phyloP scores from a whole-genome alignment of 2,329 filamentous ascomycete genomes.

The Madurella mycetomatis region DNA sequence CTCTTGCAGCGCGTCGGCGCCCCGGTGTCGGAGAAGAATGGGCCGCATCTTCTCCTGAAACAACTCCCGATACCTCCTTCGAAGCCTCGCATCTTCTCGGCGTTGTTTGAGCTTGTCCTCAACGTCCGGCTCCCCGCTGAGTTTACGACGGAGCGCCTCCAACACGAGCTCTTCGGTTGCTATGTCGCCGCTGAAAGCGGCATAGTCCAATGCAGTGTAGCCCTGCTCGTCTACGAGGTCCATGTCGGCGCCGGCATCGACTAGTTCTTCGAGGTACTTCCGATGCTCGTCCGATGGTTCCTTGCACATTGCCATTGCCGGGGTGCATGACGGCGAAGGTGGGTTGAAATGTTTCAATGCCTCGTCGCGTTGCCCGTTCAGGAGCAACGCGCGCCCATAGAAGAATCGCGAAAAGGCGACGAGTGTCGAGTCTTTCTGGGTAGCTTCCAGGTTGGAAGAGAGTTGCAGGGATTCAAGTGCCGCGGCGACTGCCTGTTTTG shows the following conservation, averaged over 20 bases:
- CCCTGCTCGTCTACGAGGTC: background rate
- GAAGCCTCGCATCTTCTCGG: constrained; percentile 27
- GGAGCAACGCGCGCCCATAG: constrained; percentile 30
- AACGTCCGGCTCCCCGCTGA: background rate
- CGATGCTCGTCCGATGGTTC: constrained; percentile 36
- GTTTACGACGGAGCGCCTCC: constrained; percentile 21
- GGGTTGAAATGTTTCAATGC: constrained; percentile 31
- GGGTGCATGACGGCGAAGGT: constrained; percentile 25
- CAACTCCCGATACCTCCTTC: constrained; percentile 34
- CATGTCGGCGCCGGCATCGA: constrained; percentile 8
- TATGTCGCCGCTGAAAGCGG: constrained; percentile 10
- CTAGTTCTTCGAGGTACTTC: constrained; percentile 11
- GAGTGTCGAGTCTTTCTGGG: constrained; percentile 26
- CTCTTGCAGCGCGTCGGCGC: constrained; percentile 15
- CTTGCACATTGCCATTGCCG: constrained; percentile 36
- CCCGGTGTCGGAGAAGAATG: constrained; percentile 26
- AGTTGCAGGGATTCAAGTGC: constrained; percentile 18
- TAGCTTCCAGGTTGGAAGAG: constrained; percentile 14
- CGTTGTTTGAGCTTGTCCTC: constrained; percentile 6
- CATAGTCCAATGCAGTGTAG: background rate
- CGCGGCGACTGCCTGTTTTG: constrained; percentile 22
- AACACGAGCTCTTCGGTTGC: constrained; percentile 28
- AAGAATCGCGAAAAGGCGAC: constrained; percentile 32
- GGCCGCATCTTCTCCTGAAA: constrained; percentile 36
- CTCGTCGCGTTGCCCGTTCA: constrained; percentile 22